These are phyloP conservation scores for Zoysia pacifica DNA, from an alignment of 176 grass and related monocot species.

Conservation along the genomic window DNA sequence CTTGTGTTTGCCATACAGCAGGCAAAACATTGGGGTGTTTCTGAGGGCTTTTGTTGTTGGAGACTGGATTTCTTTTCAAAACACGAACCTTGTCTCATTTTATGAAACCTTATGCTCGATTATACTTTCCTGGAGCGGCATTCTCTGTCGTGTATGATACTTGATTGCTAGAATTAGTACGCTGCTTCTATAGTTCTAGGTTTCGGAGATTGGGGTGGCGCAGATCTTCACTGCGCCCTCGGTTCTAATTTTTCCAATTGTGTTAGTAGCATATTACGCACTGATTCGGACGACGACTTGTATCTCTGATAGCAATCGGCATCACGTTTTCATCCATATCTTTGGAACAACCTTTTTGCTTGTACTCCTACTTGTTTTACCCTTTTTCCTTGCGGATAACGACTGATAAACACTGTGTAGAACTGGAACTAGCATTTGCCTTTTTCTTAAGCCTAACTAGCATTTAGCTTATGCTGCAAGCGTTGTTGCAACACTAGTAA, in stretches of 20 bases:
- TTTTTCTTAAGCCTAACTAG: too few relatives aligned
- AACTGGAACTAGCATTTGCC: too few relatives aligned
- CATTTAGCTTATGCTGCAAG: too few relatives aligned
- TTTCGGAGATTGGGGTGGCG: too few relatives aligned
- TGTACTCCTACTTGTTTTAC: not conserved
- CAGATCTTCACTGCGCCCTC: too few relatives aligned
- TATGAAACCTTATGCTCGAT: not conserved
- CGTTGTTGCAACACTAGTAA: too few relatives aligned
- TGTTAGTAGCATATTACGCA: not conserved
- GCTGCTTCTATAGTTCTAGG: not conserved
- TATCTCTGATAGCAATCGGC: not conserved
- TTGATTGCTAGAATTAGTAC: conserved; percentile 1
- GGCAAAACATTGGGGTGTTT: not conserved
- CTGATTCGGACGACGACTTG: not conserved
- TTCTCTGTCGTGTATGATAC: not conserved
- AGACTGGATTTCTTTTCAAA: conserved; percentile 3
- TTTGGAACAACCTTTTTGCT: too few relatives aligned
- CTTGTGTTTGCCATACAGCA: not conserved
- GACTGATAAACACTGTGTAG: not conserved
- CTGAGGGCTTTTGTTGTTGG: not conserved
- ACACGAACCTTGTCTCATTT: too few relatives aligned
- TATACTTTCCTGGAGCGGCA: conserved; percentile 5
- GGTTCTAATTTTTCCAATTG: not conserved
- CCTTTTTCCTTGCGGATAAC: too few relatives aligned
- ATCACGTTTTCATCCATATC: not conserved